A percentile compares a stretch with the other conserved stretches of the same genome.
These are phyloP conservation scores for Auricularia sp. DNA, from an alignment of 768 basidiomycete genomes.

Conservation along the genomic window DNA sequence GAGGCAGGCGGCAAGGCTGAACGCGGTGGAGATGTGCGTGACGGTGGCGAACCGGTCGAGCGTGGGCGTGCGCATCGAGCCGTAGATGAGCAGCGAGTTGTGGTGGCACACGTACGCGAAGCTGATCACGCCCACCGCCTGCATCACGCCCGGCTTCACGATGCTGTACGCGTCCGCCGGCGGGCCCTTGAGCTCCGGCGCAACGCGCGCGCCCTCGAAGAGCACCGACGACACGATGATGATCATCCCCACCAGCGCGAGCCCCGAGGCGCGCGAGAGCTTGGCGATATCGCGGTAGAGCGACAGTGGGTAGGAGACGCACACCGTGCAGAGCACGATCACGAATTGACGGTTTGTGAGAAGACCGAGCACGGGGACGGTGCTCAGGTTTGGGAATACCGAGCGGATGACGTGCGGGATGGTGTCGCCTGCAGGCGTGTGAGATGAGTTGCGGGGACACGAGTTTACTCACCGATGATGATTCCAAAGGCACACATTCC, in stretches of 20 bases:
- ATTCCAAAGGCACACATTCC: conserved; percentile 99
- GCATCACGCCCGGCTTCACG: conserved; percentile 73
- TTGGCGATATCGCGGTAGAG: conserved; percentile 97
- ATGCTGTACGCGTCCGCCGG: conserved; percentile 64
- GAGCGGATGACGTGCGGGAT: conserved; percentile 89
- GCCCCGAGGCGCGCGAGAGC: conserved; percentile 80
- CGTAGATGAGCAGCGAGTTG: conserved; percentile 94
- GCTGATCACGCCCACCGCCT: conserved; percentile 95
- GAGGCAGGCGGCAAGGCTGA: conserved; percentile 78
- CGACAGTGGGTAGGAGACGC: conserved; percentile 89
- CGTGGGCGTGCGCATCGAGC: conserved; percentile 84
- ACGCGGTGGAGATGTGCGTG: conserved; percentile 80
- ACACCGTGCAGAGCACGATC: conserved; percentile 75
- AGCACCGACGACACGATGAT: conserved; percentile 84
- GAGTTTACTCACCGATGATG: conserved; percentile 46
- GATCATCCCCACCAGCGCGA: conserved; percentile 88
- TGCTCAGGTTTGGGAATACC: conserved; percentile 56
- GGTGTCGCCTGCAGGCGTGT: conserved; percentile 50
- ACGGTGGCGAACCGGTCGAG: conserved; percentile 87
- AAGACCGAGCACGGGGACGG: conserved; percentile 63
- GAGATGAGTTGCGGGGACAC: too few species aligned
- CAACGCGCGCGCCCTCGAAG: conserved; percentile 68
- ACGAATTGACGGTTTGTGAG: conserved; percentile 83
- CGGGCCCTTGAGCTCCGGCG: conserved; percentile 66
- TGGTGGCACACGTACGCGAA: conserved; percentile 98